Conservation (phyloP, 306 rosid species). For the Datisca glomerata region DNA sequence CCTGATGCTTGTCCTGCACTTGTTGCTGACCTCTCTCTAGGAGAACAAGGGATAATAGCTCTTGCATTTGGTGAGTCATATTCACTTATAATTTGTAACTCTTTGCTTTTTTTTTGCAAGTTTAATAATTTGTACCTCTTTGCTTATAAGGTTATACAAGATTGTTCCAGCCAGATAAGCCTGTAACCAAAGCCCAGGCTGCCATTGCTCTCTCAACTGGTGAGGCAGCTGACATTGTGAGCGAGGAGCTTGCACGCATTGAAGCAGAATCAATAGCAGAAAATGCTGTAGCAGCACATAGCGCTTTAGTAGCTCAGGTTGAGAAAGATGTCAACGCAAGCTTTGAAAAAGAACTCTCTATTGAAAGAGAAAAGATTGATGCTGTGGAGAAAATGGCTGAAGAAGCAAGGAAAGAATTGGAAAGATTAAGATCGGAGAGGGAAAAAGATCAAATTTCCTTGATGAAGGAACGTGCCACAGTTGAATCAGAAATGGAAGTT, state of each 20-base stretch:
- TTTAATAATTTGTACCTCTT: background rate
- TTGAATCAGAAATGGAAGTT: slow-evolving; percentile 90
- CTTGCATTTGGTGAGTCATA: slow-evolving; percentile 76
- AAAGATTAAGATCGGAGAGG: slow-evolving; percentile 60
- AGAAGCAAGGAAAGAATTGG: slow-evolving; percentile 71
- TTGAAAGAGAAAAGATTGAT: slow-evolving; percentile 73
- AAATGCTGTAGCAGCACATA: slow-evolving; percentile 88
- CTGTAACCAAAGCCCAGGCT: slow-evolving; percentile 96
- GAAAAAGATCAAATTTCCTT: slow-evolving; percentile 48
- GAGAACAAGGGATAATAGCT: slow-evolving; percentile 90
- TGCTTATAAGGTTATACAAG: slow-evolving; percentile 84
- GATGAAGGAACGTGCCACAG: slow-evolving; percentile 59
- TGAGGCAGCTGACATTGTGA: slow-evolving; percentile 80
- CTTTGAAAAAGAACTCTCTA: slow-evolving; percentile 63
- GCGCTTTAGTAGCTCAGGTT: slow-evolving; percentile 87
- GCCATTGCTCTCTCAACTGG: slow-evolving; percentile 95
- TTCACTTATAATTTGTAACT: slow-evolving; percentile 1
- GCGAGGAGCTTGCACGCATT: slow-evolving; percentile 95
- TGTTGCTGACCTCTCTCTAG: slow-evolving; percentile 78
- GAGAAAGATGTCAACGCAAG: slow-evolving; percentile 80
- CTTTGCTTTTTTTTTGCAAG: background rate
- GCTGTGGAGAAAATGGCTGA: slow-evolving; percentile 88
- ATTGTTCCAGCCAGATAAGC: slow-evolving; percentile 85
- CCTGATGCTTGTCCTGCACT: slow-evolving; percentile 96
- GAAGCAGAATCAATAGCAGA: slow-evolving; percentile 96